Conservation (phyloP, 768 basidiomycete species). For the Leccinum incarnatum region DNA sequence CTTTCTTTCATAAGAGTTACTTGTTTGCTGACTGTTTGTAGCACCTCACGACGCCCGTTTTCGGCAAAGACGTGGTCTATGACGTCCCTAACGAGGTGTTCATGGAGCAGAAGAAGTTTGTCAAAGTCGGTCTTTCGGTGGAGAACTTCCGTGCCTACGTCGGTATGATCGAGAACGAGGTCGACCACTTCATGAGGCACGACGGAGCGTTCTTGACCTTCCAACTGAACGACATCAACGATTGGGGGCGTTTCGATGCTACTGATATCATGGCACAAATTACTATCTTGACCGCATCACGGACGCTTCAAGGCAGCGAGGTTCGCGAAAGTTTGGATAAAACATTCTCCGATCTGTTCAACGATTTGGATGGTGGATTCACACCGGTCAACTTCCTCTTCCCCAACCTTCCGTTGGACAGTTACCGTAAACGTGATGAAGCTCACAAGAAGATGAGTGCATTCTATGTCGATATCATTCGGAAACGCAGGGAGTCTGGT, state of each 20-base stretch:
- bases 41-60: slow-evolving; percentile 92
- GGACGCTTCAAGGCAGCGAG: slow-evolving; percentile 92
- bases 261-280: slow-evolving; percentile 78
- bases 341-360: slow-evolving; percentile 79
- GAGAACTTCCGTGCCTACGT: slow-evolving; percentile 89
- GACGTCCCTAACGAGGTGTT: slow-evolving; percentile 94
- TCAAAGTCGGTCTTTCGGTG: slow-evolving; percentile 91
- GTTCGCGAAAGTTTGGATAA: slow-evolving; percentile 78
- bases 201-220: slow-evolving; percentile 62
- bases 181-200: slow-evolving; percentile 63
- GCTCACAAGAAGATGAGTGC: slow-evolving; percentile 93
- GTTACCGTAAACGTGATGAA: slow-evolving; percentile 82
- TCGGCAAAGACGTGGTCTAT: slow-evolving; percentile 97
- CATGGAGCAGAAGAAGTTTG: slow-evolving; percentile 99
- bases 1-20: neutral
- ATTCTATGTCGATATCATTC: slow-evolving; percentile 87
- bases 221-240: slow-evolving; percentile 63
- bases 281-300: slow-evolving; percentile 91
- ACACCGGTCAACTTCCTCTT: slow-evolving; percentile 95
- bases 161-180: slow-evolving; percentile 75
- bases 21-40: slow-evolving; percentile 29
- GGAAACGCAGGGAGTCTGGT: slow-evolving; percentile 56
- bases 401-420: slow-evolving; percentile 87
- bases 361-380: slow-evolving; percentile 93
- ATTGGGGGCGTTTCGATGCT: slow-evolving; percentile 78